Base-by-base conservation (phyloP, 305 asterid genomes). In the Solanum aculeatissimum region DNA sequence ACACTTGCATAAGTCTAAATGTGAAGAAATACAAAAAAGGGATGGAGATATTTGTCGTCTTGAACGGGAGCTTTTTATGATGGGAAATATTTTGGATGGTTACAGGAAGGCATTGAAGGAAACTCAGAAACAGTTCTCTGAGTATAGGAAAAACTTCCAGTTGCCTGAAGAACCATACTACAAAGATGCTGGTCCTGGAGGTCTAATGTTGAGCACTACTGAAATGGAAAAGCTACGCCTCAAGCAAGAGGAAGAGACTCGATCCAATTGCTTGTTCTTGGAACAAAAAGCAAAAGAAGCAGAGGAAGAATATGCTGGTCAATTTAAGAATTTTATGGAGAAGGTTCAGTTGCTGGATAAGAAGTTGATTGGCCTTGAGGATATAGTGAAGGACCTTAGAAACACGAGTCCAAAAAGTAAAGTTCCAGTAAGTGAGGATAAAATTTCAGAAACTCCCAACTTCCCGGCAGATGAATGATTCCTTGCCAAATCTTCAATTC, bases 131-230 rank as follows among this genome's bases (percentile, higher is more conserved):
- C 86, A 88, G 5, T 93, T 96, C 90, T 88, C 88, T 35, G 97
- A 94, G 16, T 94, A 93, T 62, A 91, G 91, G 88, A 89, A 89
- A 85, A 86, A 80, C 65, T 89, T 79, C 81, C 87, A 85, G 89
- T 92, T 94, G 87, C 85, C 87, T 45, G 99, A 96, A 84, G 97
- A 93, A 75, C 87, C 95, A 2, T 86, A 91, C 2, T 96, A 96
- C 89, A 91, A 85, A 88, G 96, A 92, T 86, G 92, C 89, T 42
- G 98, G 97, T 62, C 87, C 88, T 8, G 96, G 96, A 68, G 99
- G 99, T 45, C 91, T 93, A 35, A 91, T 94, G 92, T 65, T 94
- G 91, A 90, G 93, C 58, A 84, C 85, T 58, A 88, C 83, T 2
- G 98, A 93, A 84, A 90, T 93, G 25, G 98, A 93, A 89, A 92